phyloP scores from a whole-genome alignment of 2,329 filamentous ascomycete species.

The Hymenoscyphus albidus region DNA sequence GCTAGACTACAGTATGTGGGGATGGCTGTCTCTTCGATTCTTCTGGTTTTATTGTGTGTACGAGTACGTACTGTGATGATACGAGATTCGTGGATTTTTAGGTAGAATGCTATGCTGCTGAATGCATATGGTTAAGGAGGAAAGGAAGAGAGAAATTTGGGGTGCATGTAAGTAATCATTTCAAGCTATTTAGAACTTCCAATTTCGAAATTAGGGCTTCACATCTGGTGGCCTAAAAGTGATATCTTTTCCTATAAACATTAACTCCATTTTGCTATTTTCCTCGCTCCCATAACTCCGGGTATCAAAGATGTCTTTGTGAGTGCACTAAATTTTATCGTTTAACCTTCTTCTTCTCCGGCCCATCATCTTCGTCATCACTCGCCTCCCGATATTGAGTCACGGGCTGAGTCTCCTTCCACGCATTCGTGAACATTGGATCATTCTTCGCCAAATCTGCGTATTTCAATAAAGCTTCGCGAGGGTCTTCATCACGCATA shows the following conservation, averaged over 20 bases:
- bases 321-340: conserved; percentile 21
- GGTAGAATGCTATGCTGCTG: no score
- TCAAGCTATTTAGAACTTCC: not conserved
- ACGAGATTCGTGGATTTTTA: no score
- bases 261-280: not conserved
- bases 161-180: no score
- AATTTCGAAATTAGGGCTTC: not conserved
- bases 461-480: conserved; percentile 92
- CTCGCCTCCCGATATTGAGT: conserved; percentile 87
- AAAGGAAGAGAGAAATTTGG: not conserved
- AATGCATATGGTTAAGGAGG: not conserved
- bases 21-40: no score
- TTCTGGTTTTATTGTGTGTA: no score
- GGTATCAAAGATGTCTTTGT: not conserved
- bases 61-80: no score
- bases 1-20: no score
- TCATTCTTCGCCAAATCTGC: conserved; percentile 90
- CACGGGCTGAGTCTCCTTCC: conserved; percentile 86
- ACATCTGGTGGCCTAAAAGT: no score
- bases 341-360: conserved; percentile 62
- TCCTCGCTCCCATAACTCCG: not conserved
- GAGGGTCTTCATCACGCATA: conserved; percentile 94
- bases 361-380: conserved; percentile 70
- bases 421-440: conserved; percentile 90
- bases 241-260: not conserved